phyloP scores from a whole-genome alignment of 2,329 filamentous ascomycete species.

The Bisporella sp. region DNA sequence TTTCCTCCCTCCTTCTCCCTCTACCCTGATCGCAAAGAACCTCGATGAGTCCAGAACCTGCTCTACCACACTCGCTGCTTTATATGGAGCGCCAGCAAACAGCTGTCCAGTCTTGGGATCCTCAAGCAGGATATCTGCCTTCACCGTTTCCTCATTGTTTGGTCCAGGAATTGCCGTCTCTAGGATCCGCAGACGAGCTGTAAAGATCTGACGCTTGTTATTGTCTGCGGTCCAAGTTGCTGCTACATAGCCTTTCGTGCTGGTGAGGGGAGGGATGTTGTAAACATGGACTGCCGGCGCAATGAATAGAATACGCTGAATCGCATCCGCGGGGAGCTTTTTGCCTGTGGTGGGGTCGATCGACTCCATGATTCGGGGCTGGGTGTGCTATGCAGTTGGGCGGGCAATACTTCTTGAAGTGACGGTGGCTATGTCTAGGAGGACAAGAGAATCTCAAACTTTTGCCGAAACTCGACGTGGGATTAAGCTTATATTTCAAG shows the following conservation, averaged over 20 bases:
- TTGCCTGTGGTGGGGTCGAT: conserved; percentile 66
- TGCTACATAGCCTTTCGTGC: conserved; percentile 73
- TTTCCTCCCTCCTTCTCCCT: conserved; percentile 67
- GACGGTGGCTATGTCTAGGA: no score
- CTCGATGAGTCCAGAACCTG: conserved; percentile 71
- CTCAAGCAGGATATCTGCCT: conserved; percentile 72
- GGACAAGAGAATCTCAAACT: no score
- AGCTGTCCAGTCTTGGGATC: conserved; percentile 65
- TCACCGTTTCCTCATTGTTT: conserved; percentile 47
- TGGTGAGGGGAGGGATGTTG: conserved; percentile 73
- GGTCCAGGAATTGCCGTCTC: conserved; percentile 56
- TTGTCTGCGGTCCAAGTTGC: conserved; percentile 68
- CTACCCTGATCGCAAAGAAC: conserved; percentile 79
- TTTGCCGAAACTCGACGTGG: no score
- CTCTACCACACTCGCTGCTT: conserved; percentile 58
- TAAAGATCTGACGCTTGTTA: conserved; percentile 72
- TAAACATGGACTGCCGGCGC: conserved; percentile 74
- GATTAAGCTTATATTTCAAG: no score
- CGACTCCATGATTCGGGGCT: conserved; percentile 16
- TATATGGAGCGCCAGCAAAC: conserved; percentile 81
- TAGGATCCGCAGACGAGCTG: conserved; percentile 70
- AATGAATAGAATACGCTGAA: conserved; percentile 79
- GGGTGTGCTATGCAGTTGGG: no score
- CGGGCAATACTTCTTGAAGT: no score
- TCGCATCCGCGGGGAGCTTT: conserved; percentile 64